Evolutionary conservation across 2,329 filamentous ascomycete genomes (phyloP).

Genomic region (Grosmannia huntii): DNA sequence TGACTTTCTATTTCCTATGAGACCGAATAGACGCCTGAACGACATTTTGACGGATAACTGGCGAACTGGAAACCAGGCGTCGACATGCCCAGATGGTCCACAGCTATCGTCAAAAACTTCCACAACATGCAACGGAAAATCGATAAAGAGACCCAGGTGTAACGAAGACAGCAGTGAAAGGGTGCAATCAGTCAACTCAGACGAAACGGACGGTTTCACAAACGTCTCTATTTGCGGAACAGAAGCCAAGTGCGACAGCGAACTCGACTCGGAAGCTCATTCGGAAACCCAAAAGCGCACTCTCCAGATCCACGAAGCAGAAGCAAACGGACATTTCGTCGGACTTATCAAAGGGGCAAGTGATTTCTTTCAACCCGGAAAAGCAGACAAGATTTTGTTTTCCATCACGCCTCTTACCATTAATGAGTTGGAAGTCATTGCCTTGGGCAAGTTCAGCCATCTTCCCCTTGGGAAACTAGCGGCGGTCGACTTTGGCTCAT

Average conservation of each 20-base stretch:
- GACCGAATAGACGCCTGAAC: background rate
- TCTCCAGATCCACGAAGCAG: background rate
- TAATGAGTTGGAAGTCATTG: background rate
- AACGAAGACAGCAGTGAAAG: background rate
- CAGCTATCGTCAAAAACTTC: background rate
- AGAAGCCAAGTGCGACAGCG: background rate
- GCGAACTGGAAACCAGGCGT: background rate
- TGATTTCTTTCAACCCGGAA: background rate
- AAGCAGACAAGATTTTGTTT: constrained; percentile 4
- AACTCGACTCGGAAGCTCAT: background rate
- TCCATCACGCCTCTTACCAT: constrained; percentile 6
- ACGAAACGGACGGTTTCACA: background rate
- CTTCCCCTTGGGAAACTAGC: constrained; percentile 3
- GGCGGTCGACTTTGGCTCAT: background rate
- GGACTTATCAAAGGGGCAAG: constrained; percentile 1
- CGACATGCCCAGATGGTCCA: background rate
- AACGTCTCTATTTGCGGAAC: background rate
- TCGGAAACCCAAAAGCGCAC: background rate
- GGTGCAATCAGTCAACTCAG: background rate
- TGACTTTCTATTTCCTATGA: background rate
- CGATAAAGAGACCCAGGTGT: background rate
- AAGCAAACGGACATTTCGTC: background rate
- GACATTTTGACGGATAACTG: constrained; percentile 1
- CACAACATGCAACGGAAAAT: background rate
- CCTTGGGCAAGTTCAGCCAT: background rate